These are phyloP conservation scores for Gonapodya prolifera DNA, from an alignment of 192 early-diverging fungal species.

Conservation along the genomic window DNA sequence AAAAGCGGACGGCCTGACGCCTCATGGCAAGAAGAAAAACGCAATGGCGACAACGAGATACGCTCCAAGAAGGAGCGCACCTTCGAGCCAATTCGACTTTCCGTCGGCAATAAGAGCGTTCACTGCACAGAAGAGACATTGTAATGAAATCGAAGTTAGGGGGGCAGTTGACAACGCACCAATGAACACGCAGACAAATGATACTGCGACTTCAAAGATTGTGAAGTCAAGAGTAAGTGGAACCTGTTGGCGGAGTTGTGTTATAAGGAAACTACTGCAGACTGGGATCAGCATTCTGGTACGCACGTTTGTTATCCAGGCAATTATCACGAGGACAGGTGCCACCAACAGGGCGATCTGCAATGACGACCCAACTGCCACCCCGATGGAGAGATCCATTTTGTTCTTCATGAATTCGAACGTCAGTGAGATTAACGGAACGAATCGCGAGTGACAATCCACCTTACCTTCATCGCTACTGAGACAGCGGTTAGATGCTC, in stretches of 20 bases:
- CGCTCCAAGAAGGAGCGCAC: slow-evolving; percentile 61
- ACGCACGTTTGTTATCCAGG: slow-evolving; percentile 58
- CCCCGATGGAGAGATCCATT: slow-evolving; percentile 81
- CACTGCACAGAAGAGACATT: slow-evolving; percentile 23
- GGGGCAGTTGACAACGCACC: slow-evolving; percentile 45
- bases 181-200: slow-evolving; percentile 70
- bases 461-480: slow-evolving; percentile 38
- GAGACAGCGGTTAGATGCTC: slow-evolving; percentile 78
- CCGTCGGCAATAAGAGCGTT: slow-evolving; percentile 57
- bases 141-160: slow-evolving; percentile 23
- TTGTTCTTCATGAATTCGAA: slow-evolving; percentile 43
- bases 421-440: neutral
- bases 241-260: slow-evolving; percentile 16
- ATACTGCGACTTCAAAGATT: slow-evolving; percentile 62
- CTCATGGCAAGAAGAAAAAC: slow-evolving; percentile 43
- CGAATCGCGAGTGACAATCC: neutral
- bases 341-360: slow-evolving; percentile 79
- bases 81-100: slow-evolving; percentile 85
- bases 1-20: too few relatives aligned
- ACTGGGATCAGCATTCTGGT: too few relatives aligned
- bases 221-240: slow-evolving; percentile 76
- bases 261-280: neutral
- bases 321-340: slow-evolving; percentile 51
- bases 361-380: slow-evolving; percentile 78
- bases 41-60: slow-evolving; percentile 78